Base-by-base conservation (phyloP, 257 asterid genomes). In the Nicotiana obtusifolia region DNA sequence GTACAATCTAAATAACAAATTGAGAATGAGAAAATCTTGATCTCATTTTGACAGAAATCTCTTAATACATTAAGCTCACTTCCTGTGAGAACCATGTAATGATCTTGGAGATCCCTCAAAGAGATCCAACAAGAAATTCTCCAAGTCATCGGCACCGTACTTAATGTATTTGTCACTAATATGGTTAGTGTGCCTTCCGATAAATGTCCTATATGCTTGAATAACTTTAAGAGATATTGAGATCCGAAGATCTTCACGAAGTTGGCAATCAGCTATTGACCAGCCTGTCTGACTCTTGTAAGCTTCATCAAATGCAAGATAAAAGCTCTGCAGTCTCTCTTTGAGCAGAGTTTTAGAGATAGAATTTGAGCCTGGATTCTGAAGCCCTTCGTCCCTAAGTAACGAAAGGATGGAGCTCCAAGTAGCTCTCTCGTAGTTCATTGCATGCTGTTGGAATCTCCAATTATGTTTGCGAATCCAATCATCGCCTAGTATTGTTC, bases 241-340 rank as follows among this genome's bases (percentile, higher is more conserved):
- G 86, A 93, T 95, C 3, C 89, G 84, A 5, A 95, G 91, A 78
- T 93, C 97, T 14, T 95, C 99, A 0, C 99, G 85, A 4, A 95
- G 95, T 83, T 86, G 96, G 57, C 62, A 4, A 41, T 95, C 96
- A 0, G 90, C 97, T 59, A 95, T 88, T 1, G 81, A 77, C 99
- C 99, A 95, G 1, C 92, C 92, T 0, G 98, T 91, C 64, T 95
- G 99, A 91, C 82, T 95, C 94, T 88, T 91, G 83, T 93, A 95
- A 53, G 92, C 97, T 84, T 95, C 99, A 90, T 95, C 99, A 22
- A 95, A 95, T 10, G 97, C 95, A 4, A 85, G 71, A 66, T 93
- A 92, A 76, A 95, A 93, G 88, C 90, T 86, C 68, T 89, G 97
- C 82, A 95, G 44, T 53, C 93, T 87, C 81, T 92, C 99, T 88